A percentile compares a stretch with the other conserved stretches of the same genome.
phyloP scores from a whole-genome alignment of 106 monocot species.

The Alisma plantagoaquatica region DNA sequence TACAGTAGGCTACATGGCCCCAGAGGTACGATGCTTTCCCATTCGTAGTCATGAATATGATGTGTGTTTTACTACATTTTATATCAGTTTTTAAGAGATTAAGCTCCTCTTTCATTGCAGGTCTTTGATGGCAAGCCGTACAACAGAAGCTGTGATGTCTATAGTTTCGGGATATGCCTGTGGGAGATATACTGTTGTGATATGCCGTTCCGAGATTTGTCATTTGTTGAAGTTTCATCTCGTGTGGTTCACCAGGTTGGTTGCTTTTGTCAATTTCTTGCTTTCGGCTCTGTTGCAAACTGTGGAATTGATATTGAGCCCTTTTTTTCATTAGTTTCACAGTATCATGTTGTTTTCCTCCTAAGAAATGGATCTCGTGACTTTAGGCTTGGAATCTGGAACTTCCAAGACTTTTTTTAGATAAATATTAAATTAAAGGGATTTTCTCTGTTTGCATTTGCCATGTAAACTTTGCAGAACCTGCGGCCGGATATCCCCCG shows the following conservation, averaged over 20 bases:
- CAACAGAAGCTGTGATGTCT: constrained; percentile 67
- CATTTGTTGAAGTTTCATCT: constrained; percentile 52
- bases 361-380: too few relatives aligned
- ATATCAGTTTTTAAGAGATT: too few relatives aligned
- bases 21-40: constrained; percentile 39
- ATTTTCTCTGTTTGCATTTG: too few relatives aligned
- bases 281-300: too few relatives aligned
- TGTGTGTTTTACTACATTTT: too few relatives aligned
- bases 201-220: constrained; percentile 55
- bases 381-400: too few relatives aligned
- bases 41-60: too few relatives aligned
- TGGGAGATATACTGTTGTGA: constrained; percentile 81
- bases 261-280: neutral
- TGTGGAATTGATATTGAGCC: too few relatives aligned
- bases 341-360: neutral
- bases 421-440: too few relatives aligned
- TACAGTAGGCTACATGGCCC: constrained; percentile 94
- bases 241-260: constrained; percentile 58
- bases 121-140: constrained; percentile 69
- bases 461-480: constrained; percentile 24
- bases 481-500: constrained; percentile 59
- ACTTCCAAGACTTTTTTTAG: too few relatives aligned
- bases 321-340: too few relatives aligned
- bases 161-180: constrained; percentile 72
- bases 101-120: too few relatives aligned